Evolutionary conservation across 2,329 filamentous ascomycete species (phyloP).

Genomic region (Curvularia spicifera): DNA sequence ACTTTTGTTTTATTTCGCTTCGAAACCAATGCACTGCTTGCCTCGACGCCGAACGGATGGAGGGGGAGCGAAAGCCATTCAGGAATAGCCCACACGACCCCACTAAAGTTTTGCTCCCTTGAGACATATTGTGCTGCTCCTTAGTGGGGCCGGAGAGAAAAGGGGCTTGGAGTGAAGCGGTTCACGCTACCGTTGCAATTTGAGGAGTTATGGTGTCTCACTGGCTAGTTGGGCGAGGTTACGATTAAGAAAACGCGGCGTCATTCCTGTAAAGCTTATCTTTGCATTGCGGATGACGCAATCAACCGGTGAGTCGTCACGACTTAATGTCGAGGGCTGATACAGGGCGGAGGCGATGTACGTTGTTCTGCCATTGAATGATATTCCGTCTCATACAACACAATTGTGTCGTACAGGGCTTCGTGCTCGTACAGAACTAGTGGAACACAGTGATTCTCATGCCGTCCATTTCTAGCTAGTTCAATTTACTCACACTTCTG

Average conservation of each 20-base stretch:
- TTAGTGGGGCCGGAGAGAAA: not conserved
- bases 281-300: constrained; percentile 1
- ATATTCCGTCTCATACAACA: not conserved
- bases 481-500: not conserved
- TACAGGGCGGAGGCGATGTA: not conserved
- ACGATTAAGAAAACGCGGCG: not conserved
- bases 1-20: not conserved
- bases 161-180: not conserved
- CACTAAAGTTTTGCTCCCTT: constrained; percentile 1
- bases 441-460: not conserved
- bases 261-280: not conserved
- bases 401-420: not conserved
- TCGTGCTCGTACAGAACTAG: not conserved
- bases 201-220: constrained; percentile 1
- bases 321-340: not conserved
- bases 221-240: not conserved
- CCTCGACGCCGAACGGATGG: constrained; percentile 23
- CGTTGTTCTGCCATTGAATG: not conserved
- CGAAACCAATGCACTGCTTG: not conserved
- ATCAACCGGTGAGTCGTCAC: not conserved
- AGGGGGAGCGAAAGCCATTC: constrained; percentile 19
- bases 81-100: constrained; percentile 17
- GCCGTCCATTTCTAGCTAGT: not conserved
- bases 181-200: constrained; percentile 9
- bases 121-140: constrained; percentile 1